Percentiles rank a stretch among this genome's conserved stretches.
Evolutionary conservation across 805 yeast species (phyloP).

Genomic region (Naumovozyma baii): DNA sequence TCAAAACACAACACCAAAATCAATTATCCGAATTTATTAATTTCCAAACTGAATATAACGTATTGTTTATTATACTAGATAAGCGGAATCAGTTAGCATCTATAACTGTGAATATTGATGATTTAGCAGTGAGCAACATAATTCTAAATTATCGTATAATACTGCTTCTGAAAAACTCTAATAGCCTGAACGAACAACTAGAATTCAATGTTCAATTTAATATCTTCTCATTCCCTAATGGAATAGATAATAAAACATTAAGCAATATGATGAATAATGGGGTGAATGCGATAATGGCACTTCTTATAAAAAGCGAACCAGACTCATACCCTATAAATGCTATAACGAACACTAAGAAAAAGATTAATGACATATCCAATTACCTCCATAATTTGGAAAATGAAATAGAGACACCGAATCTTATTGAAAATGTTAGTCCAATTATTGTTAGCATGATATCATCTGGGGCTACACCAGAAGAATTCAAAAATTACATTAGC

Average conservation of each 20-base stretch:
- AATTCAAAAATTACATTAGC: conserved; percentile 25
- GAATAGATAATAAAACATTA: conserved; percentile 38
- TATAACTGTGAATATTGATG: neutral
- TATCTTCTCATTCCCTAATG: conserved; percentile 29
- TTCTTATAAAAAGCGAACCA: conserved; percentile 19
- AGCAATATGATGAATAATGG: conserved; percentile 53
- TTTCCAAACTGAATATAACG: neutral
- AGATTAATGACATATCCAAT: conserved; percentile 55
- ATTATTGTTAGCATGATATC: conserved; percentile 34
- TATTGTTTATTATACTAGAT: neutral
- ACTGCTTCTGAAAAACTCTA: conserved; percentile 37
- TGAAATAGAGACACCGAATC: conserved; percentile 57
- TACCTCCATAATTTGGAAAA: conserved; percentile 62
- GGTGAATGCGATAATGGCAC: conserved; percentile 60
- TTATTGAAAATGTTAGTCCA: conserved; percentile 44
- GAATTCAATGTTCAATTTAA: conserved; percentile 30
- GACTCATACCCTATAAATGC: conserved; percentile 22
- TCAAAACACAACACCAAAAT: neutral
- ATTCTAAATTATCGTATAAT: conserved; percentile 10
- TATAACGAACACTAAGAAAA: conserved; percentile 44
- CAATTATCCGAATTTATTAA: neutral
- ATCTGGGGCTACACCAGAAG: conserved; percentile 25
- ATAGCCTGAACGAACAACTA: conserved; percentile 15
- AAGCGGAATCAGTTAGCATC: neutral
- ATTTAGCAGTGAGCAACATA: neutral